These are phyloP conservation scores for Turnera subulata DNA, from an alignment of 345 rosid species.

Conservation along the genomic window DNA sequence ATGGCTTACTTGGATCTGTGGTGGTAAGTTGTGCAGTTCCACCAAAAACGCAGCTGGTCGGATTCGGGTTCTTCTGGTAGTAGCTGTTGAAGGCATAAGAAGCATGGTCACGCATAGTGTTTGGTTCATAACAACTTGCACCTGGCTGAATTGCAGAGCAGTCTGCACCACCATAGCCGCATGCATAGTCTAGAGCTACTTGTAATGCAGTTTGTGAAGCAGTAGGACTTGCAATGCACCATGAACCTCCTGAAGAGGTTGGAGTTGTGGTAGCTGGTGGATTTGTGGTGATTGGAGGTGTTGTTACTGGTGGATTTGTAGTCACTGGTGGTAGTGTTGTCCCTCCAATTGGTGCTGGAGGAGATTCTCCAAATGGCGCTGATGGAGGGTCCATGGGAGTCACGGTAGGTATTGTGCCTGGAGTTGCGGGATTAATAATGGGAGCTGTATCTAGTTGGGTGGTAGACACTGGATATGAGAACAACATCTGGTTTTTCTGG, in stretches of 20 bases:
- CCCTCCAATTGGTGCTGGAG: constrained; percentile 24
- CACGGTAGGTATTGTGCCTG: constrained; percentile 43
- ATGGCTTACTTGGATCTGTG: constrained; percentile 86
- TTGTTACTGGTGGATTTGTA: constrained; percentile 13
- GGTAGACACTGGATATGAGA: constrained; percentile 23
- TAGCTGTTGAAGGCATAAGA: constrained; percentile 91
- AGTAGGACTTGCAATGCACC: constrained; percentile 74
- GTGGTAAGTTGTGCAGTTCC: constrained; percentile 82
- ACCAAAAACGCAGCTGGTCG: constrained; percentile 87
- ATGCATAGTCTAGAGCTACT: constrained; percentile 94
- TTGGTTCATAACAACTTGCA: constrained; percentile 74
- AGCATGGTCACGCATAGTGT: constrained; percentile 68
- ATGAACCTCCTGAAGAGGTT: constrained; percentile 45
- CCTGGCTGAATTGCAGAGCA: constrained; percentile 75
- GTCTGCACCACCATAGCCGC: constrained; percentile 94
- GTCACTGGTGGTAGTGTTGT: constrained; percentile 9
- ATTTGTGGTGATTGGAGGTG: constrained; percentile 2
- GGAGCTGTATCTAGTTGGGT: constrained; percentile 48
- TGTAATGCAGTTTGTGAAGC: constrained; percentile 81
- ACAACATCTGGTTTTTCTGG: constrained; percentile 25
- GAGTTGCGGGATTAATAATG: constrained; percentile 65
- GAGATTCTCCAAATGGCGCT: not conserved
- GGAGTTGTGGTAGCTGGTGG: constrained; percentile 26
- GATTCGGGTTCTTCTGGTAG: constrained; percentile 87
- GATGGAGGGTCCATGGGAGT: constrained; percentile 40